phyloP scores from a whole-genome alignment of 164 flowering plant genomes.

The Liquidambar formosana region DNA sequence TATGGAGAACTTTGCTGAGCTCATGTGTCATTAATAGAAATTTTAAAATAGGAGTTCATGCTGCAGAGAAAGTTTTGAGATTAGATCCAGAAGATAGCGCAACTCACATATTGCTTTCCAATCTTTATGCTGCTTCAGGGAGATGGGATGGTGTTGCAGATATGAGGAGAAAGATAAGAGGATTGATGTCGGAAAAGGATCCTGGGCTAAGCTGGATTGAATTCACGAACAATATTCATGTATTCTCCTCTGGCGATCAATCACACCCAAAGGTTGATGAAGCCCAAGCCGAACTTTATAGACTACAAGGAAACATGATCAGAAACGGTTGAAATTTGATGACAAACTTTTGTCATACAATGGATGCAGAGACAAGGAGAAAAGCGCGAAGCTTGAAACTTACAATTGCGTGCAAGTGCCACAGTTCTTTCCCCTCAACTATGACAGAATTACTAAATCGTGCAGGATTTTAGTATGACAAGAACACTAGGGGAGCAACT shows the following conservation, averaged over 20 bases:
- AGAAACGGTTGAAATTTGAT: slow-evolving; percentile 13
- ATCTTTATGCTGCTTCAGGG: slow-evolving; percentile 68
- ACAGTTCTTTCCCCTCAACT: too few relatives aligned
- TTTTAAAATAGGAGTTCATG: slow-evolving; percentile 49
- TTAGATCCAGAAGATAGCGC: slow-evolving; percentile 59
- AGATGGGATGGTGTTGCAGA: slow-evolving; percentile 72
- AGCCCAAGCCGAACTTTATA: slow-evolving; percentile 38
- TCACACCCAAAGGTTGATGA: slow-evolving; percentile 41
- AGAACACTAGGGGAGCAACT: too few relatives aligned
- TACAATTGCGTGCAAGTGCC: too few relatives aligned
- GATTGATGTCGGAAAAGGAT: slow-evolving; percentile 52
- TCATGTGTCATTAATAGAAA: slow-evolving; percentile 51
- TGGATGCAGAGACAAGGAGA: not conserved
- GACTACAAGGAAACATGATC: slow-evolving; percentile 46
- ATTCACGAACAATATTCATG: slow-evolving; percentile 35
- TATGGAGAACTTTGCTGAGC: slow-evolving; percentile 85
- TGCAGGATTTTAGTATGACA: too few relatives aligned
- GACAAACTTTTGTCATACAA: not conserved
- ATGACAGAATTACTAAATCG: too few relatives aligned
- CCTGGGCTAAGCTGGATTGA: slow-evolving; percentile 95
- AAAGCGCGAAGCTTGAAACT: too few relatives aligned
- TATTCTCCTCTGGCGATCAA: slow-evolving; percentile 63
- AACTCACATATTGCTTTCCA: slow-evolving; percentile 61
- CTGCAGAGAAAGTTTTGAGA: slow-evolving; percentile 59
- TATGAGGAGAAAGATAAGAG: slow-evolving; percentile 64